These are phyloP conservation scores for Geosmithia morbida DNA, from an alignment of 2,329 filamentous ascomycete genomes.

Conservation along the genomic window DNA sequence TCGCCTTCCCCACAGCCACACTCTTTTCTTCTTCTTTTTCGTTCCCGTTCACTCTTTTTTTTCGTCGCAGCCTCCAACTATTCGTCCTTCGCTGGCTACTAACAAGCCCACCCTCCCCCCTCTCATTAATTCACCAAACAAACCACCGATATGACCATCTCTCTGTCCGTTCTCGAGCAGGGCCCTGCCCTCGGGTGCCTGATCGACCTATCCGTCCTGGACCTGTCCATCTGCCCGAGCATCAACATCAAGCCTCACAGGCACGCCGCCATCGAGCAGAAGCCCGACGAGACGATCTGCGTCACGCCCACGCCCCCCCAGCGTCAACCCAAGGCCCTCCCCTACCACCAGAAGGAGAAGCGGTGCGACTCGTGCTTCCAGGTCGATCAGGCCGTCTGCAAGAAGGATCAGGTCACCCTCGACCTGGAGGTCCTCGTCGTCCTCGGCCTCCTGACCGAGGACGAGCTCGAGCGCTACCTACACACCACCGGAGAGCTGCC, in stretches of 20 bases:
- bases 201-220: conserved; percentile 8
- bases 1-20: too few relatives aligned
- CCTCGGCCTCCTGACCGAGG: conserved; percentile 8
- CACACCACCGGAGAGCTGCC: conserved; percentile 4
- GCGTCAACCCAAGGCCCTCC: neutral
- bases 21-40: too few relatives aligned
- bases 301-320: conserved; percentile 7
- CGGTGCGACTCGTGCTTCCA: conserved; percentile 3
- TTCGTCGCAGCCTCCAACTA: too few relatives aligned
- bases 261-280: conserved; percentile 6
- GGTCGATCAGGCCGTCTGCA: conserved; percentile 8
- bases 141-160: conserved; percentile 1
- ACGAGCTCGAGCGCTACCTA: conserved; percentile 9
- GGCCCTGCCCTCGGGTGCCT: conserved; percentile 6
- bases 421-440: conserved; percentile 8
- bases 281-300: conserved; percentile 7
- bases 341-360: conserved; percentile 2
- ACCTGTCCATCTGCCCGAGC: conserved; percentile 8
- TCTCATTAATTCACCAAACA: neutral
- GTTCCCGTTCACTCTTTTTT: too few relatives aligned
- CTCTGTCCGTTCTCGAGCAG: conserved; percentile 1
- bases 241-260: conserved; percentile 7
- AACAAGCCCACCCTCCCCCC: neutral
- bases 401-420: conserved; percentile 7
- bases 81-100: neutral